Evolutionary conservation across 2,329 filamentous ascomycete genomes (phyloP).

Genomic region (Exophiala phaeomuriformis): DNA sequence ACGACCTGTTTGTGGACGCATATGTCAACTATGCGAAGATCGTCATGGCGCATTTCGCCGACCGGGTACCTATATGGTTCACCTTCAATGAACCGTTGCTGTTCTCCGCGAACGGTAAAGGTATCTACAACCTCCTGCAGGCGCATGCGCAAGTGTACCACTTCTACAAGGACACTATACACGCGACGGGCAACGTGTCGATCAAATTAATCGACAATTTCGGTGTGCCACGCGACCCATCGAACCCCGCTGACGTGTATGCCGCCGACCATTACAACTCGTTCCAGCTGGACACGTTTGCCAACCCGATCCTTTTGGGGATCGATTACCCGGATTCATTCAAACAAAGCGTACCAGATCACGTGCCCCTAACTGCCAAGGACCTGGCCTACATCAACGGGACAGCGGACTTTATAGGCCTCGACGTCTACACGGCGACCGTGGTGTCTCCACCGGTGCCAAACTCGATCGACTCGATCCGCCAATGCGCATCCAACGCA

Average conservation of each 20-base stretch:
- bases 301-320: slow-evolving; percentile 39
- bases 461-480: slow-evolving; percentile 35
- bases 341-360: slow-evolving; percentile 28
- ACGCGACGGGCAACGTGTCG: slow-evolving; percentile 24
- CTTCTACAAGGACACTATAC: slow-evolving; percentile 34
- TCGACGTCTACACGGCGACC: slow-evolving; percentile 53
- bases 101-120: slow-evolving; percentile 31
- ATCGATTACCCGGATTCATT: slow-evolving; percentile 40
- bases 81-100: slow-evolving; percentile 37
- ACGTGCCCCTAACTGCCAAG: slow-evolving; percentile 39
- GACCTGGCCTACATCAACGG: slow-evolving; percentile 46
- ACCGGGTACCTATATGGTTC: slow-evolving; percentile 38
- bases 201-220: slow-evolving; percentile 35
- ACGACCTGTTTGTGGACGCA: slow-evolving; percentile 27
- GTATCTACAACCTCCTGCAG: slow-evolving; percentile 35
- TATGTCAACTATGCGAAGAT: slow-evolving; percentile 36
- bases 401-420: slow-evolving; percentile 50
- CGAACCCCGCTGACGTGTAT: slow-evolving; percentile 26
- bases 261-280: slow-evolving; percentile 32
- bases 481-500: slow-evolving; percentile 43
- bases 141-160: slow-evolving; percentile 36
- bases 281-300: slow-evolving; percentile 38
- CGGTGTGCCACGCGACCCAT: slow-evolving; percentile 30
- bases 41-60: slow-evolving; percentile 34
- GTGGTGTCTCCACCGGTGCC: slow-evolving; percentile 44